Conservation (phyloP, 2,329 filamentous ascomycete species). For the Epichloe glyceriae region DNA sequence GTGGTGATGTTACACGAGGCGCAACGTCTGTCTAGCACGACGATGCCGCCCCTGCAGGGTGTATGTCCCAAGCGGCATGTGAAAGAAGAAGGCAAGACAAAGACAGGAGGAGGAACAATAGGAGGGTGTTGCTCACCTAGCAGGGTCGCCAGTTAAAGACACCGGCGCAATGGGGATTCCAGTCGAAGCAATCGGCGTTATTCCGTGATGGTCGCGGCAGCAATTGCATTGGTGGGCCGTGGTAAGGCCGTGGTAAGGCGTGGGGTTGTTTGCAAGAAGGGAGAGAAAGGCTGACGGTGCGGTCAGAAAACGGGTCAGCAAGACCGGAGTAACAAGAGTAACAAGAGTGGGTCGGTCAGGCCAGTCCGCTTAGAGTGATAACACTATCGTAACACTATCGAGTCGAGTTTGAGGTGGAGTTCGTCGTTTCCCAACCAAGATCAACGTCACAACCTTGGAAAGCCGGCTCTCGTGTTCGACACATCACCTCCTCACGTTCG, state of each 20-base stretch:
- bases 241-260: constrained; percentile 1
- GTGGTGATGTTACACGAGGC: constrained; percentile 7
- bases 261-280: constrained; percentile 5
- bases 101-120: neutral
- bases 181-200: constrained; percentile 9
- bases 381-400: no score
- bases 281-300: constrained; percentile 7
- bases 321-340: neutral
- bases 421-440: neutral
- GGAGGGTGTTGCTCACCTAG: constrained; percentile 1
- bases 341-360: neutral
- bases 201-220: constrained; percentile 6
- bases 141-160: neutral
- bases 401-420: no score
- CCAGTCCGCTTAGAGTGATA: no score
- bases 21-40: constrained; percentile 4
- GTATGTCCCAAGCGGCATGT: neutral
- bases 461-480: neutral
- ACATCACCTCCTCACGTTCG: neutral
- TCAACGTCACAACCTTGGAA: neutral
- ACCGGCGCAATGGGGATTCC: constrained; percentile 2
- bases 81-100: neutral
- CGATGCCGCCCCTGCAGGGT: neutral
- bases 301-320: neutral
- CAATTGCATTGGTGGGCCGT: constrained; percentile 7